Percentiles rank a stretch among this genome's conserved stretches.
Conservation (phyloP, 2,329 filamentous ascomycete genomes). For the Aspergillus novofumigatus region DNA sequence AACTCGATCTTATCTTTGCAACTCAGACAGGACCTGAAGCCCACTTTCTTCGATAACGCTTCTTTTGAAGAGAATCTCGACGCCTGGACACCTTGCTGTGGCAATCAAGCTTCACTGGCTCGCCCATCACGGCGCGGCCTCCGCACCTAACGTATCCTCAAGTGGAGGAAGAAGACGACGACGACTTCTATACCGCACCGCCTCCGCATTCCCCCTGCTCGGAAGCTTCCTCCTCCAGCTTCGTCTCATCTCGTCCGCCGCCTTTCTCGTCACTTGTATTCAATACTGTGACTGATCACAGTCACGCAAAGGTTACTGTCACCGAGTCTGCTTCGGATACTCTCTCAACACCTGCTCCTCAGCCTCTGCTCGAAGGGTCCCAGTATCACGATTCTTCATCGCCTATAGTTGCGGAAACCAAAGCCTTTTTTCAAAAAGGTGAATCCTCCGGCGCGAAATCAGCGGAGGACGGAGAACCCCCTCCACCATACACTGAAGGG, state of each 20-base stretch:
- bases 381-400: constrained; percentile 43
- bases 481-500: constrained; percentile 92
- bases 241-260: constrained; percentile 54
- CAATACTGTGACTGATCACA: constrained; percentile 38
- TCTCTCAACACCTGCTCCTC: constrained; percentile 49
- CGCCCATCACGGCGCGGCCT: constrained; percentile 45
- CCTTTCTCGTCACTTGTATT: constrained; percentile 64
- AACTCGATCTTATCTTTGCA: constrained; percentile 2
- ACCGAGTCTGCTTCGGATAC: constrained; percentile 46
- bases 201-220: constrained; percentile 36
- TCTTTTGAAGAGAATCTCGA: neutral
- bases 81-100: constrained; percentile 31
- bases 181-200: constrained; percentile 37
- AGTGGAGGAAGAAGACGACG: constrained; percentile 37
- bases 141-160: constrained; percentile 32
- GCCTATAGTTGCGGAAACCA: constrained; percentile 67
- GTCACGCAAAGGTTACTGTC: constrained; percentile 38
- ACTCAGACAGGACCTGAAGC: neutral
- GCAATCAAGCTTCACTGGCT: constrained; percentile 24
- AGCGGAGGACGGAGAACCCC: constrained; percentile 79
- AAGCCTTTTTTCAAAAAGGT: constrained; percentile 76
- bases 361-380: constrained; percentile 48
- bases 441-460: constrained; percentile 65
- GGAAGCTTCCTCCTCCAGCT: constrained; percentile 44
- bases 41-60: neutral